Evolutionary conservation across 805 yeast species (phyloP).

Genomic region (Sugiyamaella lignohabitans): DNA sequence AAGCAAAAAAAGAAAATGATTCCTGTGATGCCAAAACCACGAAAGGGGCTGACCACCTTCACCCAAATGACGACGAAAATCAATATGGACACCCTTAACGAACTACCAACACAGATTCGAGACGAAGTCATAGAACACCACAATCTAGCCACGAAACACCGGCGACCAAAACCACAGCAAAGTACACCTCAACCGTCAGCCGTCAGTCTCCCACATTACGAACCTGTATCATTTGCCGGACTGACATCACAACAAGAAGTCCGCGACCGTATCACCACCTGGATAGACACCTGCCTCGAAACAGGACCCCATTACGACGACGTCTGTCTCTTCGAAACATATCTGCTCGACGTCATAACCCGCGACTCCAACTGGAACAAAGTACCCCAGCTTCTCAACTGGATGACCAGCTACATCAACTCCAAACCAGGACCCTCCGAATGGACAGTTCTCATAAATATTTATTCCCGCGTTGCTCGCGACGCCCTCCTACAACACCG

Average conservation of each 20-base stretch:
- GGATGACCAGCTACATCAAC: slow-evolving; percentile 7
- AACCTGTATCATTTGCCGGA: not conserved
- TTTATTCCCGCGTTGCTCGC: not conserved
- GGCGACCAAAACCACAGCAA: no score
- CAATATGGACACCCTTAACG: slow-evolving; percentile 59
- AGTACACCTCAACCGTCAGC: no score
- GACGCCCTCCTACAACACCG: not conserved
- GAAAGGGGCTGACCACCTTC: slow-evolving; percentile 1
- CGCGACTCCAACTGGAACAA: slow-evolving; percentile 7
- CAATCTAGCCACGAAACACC: not conserved
- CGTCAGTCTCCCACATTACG: not conserved
- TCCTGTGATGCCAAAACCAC: slow-evolving; percentile 8
- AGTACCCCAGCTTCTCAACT: slow-evolving; percentile 4
- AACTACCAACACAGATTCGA: slow-evolving; percentile 60
- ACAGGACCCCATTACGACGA: slow-evolving; percentile 37
- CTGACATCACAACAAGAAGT: slow-evolving; percentile 23
- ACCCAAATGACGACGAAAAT: slow-evolving; percentile 32
- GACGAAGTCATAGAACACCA: slow-evolving; percentile 40
- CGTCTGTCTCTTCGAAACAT: slow-evolving; percentile 33
- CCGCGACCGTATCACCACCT: slow-evolving; percentile 28
- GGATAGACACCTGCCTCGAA: slow-evolving; percentile 33
- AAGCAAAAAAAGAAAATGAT: not conserved
- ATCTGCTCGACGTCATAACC: slow-evolving; percentile 22
- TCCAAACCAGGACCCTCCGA: not conserved
- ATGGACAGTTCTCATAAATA: slow-evolving; percentile 7